These are phyloP conservation scores for Russula dissimulans DNA, from an alignment of 768 basidiomycete species.

Conservation along the genomic window DNA sequence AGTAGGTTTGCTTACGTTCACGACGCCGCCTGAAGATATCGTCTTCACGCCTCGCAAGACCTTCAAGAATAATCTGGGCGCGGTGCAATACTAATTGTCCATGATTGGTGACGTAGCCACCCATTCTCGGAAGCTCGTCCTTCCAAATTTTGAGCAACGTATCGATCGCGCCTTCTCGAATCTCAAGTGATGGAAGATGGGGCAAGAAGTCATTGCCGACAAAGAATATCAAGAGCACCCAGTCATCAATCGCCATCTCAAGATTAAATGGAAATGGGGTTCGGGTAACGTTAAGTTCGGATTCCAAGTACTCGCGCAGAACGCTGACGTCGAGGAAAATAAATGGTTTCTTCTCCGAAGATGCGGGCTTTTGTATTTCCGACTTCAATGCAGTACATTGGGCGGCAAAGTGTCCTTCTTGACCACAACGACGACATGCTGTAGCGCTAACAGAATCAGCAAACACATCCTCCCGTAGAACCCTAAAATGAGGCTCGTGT, in stretches of 20 bases:
- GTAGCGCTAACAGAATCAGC: constrained; percentile 63
- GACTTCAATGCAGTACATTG: constrained; percentile 82
- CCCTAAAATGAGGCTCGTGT: constrained; percentile 96
- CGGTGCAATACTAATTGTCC: constrained; percentile 78
- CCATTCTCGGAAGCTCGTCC: constrained; percentile 87
- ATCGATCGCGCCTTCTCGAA: constrained; percentile 98
- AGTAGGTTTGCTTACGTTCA: constrained; percentile 50
- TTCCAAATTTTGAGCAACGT: constrained; percentile 95
- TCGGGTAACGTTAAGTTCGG: constrained; percentile 81
- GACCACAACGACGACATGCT: constrained; percentile 87
- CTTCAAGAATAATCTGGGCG: constrained; percentile 92
- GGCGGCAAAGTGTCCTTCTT: constrained; percentile 91
- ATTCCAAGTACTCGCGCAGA: constrained; percentile 94
- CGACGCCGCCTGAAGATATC: constrained; percentile 88
- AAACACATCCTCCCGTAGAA: constrained; percentile 97
- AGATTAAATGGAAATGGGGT: constrained; percentile 80
- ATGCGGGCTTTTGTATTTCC: constrained; percentile 53
- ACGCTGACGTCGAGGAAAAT: constrained; percentile 97
- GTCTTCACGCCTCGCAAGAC: constrained; percentile 88
- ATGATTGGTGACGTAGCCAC: constrained; percentile 92
- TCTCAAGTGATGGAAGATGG: constrained; percentile 96
- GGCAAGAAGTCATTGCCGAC: constrained; percentile 99
- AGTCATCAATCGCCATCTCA: constrained; percentile 98
- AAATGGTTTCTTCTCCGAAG: constrained; percentile 85
- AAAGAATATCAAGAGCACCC: constrained; percentile 99